Base-by-base conservation (phyloP, 2,329 filamentous ascomycete species). In the Stemphylium beticola region DNA sequence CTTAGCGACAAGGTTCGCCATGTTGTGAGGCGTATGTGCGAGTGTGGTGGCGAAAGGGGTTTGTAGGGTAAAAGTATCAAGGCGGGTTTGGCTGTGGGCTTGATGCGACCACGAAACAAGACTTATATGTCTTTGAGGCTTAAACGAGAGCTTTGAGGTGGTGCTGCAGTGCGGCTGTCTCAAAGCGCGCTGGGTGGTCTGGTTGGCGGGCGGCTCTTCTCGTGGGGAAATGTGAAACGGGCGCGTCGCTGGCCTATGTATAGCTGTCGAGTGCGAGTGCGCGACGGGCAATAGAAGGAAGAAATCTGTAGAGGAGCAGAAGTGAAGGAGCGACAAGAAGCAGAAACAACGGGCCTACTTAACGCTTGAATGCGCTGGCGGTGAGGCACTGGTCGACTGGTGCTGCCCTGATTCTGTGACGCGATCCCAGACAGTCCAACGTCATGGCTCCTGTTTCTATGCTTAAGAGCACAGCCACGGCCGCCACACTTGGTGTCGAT, bases 1-100 rank as follows among this genome's bases (percentile, higher is more conserved):
- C 61, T 82, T 82, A 53, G 75, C 79, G 31, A 81, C 71, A 44
- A 71, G 64, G 49, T 70, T 68, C 40, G 80, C 76, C 80, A 82
- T 82, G 66, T n/a, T 64, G 62, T 47, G 44, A 58, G 46, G 33
- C 33, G 49, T 57, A 22, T 29, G 26, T 29, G 26, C 10, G 26
- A 2, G 41, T 38, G 42, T 54, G 41, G 42, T 40, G 18, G 45
- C 43, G 47, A 36, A 32, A 33, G 42, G 42, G 42, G 38, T 22
- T 40, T 12, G 26, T 11, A 29, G 22, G 12, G 22, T 15, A 15
- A 24, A 15, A 29, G 9, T 40, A n/a, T n/a, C 22, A 14, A 40
- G 14, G 22, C 12, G 12, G 10, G 14, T 55, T 29, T 51, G 47
- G 15, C 53, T 53, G 18, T 37, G 50, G 33, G 42, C 36, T 29